Percentiles rank a stretch among this genome's conserved stretches.
Evolutionary conservation across 2,329 filamentous ascomycete genomes (phyloP).

Genomic region (Geosmithia putterillii): DNA sequence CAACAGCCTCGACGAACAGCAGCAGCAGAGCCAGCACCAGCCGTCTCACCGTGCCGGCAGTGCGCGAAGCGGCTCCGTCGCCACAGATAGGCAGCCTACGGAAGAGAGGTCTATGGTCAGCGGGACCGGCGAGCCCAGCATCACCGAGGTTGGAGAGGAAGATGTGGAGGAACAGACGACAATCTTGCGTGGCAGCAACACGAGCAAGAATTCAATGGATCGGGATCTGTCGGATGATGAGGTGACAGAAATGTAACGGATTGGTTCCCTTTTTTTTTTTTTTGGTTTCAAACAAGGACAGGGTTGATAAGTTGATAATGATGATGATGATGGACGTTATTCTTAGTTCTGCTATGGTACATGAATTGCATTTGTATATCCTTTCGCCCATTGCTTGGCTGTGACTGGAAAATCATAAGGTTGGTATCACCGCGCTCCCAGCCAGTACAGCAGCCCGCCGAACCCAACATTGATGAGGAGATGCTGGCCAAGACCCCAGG

Average conservation of each 20-base stretch:
- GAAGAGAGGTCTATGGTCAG: conserved; percentile 26
- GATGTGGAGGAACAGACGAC: conserved; percentile 28
- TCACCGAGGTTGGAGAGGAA: conserved; percentile 18
- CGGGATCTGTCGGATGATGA: conserved; percentile 25
- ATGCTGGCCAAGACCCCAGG: conserved; percentile 80
- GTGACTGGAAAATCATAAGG: background rate
- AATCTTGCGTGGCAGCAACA: conserved; percentile 14
- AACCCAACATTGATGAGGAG: conserved; percentile 55
- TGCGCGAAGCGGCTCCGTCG: background rate
- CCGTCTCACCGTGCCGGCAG: background rate
- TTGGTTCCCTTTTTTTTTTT: too few species aligned
- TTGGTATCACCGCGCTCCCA: conserved; percentile 19
- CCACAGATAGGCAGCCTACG: conserved; percentile 12
- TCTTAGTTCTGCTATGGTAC: conserved; percentile 1
- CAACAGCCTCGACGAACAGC: conserved; percentile 39
- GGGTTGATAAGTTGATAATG: conserved; percentile 4
- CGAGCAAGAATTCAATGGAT: conserved; percentile 8
- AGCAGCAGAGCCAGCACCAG: conserved; percentile 11
- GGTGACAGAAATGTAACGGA: conserved; percentile 19
- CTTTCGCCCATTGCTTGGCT: background rate
- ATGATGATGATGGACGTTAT: conserved; percentile 5
- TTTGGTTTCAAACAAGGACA: conserved; percentile 12
- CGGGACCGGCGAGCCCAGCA: conserved; percentile 28
- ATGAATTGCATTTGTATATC: background rate
- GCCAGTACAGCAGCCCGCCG: conserved; percentile 44